Evolutionary conservation across 352 stramenopile genomes (phyloP).

Genomic region (Phytophthora capsici): DNA sequence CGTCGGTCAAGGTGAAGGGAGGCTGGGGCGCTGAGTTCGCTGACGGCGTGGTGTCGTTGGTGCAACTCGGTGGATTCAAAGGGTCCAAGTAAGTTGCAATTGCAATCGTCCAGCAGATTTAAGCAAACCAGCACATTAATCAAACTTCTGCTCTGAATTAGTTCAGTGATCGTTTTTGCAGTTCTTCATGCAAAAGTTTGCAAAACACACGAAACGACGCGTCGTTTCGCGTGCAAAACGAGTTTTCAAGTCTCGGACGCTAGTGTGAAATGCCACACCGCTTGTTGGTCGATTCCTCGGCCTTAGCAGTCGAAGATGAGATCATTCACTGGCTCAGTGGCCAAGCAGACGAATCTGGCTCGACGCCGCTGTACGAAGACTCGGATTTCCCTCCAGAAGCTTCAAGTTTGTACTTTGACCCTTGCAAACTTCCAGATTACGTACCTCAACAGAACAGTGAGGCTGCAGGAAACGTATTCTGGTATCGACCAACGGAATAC

Average conservation of each 20-base stretch:
- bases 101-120: background rate
- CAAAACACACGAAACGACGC: slow-evolving; percentile 16
- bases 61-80: slow-evolving; percentile 75
- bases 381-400: slow-evolving; percentile 51
- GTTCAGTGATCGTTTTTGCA: no score
- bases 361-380: slow-evolving; percentile 58
- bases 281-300: slow-evolving; percentile 21
- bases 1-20: slow-evolving; percentile 81
- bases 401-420: slow-evolving; percentile 66
- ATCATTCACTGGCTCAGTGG: slow-evolving; percentile 48
- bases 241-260: no score
- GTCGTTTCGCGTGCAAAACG: slow-evolving; percentile 16
- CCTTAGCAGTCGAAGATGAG: slow-evolving; percentile 45
- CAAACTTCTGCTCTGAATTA: background rate
- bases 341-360: slow-evolving; percentile 31
- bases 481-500: slow-evolving; percentile 81
- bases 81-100: slow-evolving; percentile 28
- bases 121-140: background rate
- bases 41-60: slow-evolving; percentile 60
- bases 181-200: no score
- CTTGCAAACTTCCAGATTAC: slow-evolving; percentile 68
- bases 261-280: slow-evolving; percentile 24
- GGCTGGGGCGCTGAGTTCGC: slow-evolving; percentile 78
- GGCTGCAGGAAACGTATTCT: slow-evolving; percentile 37
- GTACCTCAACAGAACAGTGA: slow-evolving; percentile 34